Evolutionary conservation across 495 filamentous ascomycete species (phyloP).

Genomic region (Xylaria telfairii): DNA sequence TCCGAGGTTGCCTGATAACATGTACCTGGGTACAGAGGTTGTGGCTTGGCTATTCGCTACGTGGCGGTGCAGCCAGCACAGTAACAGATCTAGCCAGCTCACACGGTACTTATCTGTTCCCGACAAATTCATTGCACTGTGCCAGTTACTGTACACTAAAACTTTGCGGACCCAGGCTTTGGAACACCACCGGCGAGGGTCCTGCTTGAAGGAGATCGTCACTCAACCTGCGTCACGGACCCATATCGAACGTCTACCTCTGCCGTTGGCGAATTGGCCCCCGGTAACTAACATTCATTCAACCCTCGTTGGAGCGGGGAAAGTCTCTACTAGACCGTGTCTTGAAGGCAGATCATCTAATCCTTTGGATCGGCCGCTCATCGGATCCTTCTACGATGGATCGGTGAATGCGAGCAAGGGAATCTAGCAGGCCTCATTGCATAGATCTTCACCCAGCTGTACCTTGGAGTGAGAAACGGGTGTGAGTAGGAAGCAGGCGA

Average conservation of each 20-base stretch:
- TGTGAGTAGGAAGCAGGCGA: not conserved
- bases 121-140: not conserved
- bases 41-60: not conserved
- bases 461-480: not conserved
- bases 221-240: slow-evolving; percentile 31
- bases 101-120: not conserved
- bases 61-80: not conserved
- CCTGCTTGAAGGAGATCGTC: slow-evolving; percentile 26
- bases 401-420: not conserved
- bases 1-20: not conserved
- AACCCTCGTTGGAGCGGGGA: not conserved
- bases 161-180: not conserved
- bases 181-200: not conserved
- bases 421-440: not conserved
- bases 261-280: not conserved
- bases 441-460: not conserved
- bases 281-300: slow-evolving; percentile 3
- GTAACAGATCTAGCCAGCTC: not conserved
- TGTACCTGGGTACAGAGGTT: not conserved
- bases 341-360: not conserved
- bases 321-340: not conserved
- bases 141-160: not conserved
- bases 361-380: not conserved
- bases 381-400: slow-evolving; percentile 12
- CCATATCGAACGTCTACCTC: slow-evolving; percentile 25